A percentile compares a stretch with the other conserved stretches of the same genome.
Evolutionary conservation across 192 early-diverging fungal genomes (phyloP).

Genomic region (Coemansia sp.): DNA sequence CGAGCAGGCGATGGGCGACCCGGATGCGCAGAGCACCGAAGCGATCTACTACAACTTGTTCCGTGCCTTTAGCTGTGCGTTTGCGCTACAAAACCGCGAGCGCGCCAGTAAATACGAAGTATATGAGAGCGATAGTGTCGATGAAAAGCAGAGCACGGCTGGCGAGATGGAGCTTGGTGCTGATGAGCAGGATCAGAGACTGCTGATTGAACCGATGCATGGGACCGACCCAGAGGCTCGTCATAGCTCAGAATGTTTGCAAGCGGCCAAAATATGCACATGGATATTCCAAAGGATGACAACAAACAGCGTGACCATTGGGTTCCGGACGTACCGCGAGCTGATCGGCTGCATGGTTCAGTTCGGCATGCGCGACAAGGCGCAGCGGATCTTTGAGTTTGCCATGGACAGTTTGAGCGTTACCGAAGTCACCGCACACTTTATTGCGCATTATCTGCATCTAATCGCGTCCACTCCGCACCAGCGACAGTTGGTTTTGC

Average conservation of each 20-base stretch:
- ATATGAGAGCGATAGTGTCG: not conserved
- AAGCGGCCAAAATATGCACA: slow-evolving; percentile 39
- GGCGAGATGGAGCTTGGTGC: not conserved
- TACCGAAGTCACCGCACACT: slow-evolving; percentile 18
- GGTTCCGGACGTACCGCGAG: slow-evolving; percentile 44
- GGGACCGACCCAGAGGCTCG: not conserved
- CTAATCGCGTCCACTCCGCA: slow-evolving; percentile 26
- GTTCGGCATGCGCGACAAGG: slow-evolving; percentile 42
- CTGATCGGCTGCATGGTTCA: slow-evolving; percentile 38
- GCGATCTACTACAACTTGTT: slow-evolving; percentile 43
- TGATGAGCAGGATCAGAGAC: not conserved
- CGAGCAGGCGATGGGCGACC: slow-evolving; percentile 42
- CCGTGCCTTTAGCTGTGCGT: slow-evolving; percentile 29
- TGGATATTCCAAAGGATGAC: slow-evolving; percentile 44
- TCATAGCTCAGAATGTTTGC: slow-evolving; percentile 14
- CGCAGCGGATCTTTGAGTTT: slow-evolving; percentile 42
- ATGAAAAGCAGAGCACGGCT: not conserved
- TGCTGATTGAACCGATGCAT: not conserved
- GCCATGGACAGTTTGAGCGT: slow-evolving; percentile 29
- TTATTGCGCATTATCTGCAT: slow-evolving; percentile 36
- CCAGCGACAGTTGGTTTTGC: slow-evolving; percentile 23
- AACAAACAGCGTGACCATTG: slow-evolving; percentile 12
- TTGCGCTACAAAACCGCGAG: slow-evolving; percentile 1
- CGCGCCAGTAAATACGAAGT: not conserved
- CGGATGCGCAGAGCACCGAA: slow-evolving; percentile 22